These are phyloP conservation scores for Xylogone sp. DNA, from an alignment of 2,329 filamentous ascomycete genomes.

Conservation along the genomic window DNA sequence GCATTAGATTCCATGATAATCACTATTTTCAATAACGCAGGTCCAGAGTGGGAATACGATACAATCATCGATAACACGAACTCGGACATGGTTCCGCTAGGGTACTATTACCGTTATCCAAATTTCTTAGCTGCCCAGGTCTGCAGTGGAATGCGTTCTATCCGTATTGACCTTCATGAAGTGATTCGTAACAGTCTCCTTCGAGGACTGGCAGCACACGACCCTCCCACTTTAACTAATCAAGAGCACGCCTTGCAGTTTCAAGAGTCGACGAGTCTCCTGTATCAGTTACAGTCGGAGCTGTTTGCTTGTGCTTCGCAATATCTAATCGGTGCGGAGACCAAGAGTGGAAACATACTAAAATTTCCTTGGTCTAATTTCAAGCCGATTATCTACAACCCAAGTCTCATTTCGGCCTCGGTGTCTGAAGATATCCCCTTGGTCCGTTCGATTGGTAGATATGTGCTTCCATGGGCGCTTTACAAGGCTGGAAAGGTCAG, in stretches of 20 bases:
- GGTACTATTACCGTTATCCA: slow-evolving; percentile 3
- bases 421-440: neutral
- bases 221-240: slow-evolving; percentile 1
- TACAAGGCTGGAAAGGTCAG: neutral
- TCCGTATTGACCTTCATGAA: slow-evolving; percentile 3
- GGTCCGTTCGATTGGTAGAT: neutral
- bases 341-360: neutral
- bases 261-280: slow-evolving; percentile 4
- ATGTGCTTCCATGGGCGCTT: neutral
- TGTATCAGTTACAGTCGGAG: slow-evolving; percentile 3
- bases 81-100: slow-evolving; percentile 2
- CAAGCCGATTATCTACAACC: neutral
- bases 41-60: slow-evolving; percentile 2
- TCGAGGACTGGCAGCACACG: neutral
- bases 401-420: neutral
- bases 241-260: slow-evolving; percentile 2
- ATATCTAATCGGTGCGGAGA: neutral
- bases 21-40: neutral
- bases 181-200: slow-evolving; percentile 4
- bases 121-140: slow-evolving; percentile 1
- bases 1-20: neutral
- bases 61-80: slow-evolving; percentile 1
- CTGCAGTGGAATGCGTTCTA: slow-evolving; percentile 5
- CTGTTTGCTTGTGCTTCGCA: slow-evolving; percentile 1
- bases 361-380: neutral